Evolutionary conservation across 2,329 filamentous ascomycete species (phyloP), one percentile per base, ranked within the genome.

Genomic region (Fusarium nematophilum): DNA sequence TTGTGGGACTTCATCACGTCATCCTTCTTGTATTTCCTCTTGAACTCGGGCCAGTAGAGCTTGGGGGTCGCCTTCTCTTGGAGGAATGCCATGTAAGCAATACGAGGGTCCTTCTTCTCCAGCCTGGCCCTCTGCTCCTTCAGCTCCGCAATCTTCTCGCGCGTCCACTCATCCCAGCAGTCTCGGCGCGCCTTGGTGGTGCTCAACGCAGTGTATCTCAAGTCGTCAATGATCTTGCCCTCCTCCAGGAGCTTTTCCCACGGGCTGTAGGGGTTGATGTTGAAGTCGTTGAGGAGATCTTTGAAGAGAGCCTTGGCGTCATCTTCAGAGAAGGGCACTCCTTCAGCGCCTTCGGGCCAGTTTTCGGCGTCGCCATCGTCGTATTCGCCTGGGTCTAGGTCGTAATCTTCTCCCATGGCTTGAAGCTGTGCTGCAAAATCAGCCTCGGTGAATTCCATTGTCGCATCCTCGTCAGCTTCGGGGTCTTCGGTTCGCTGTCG

Each of bases 41-140:
- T 92, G 77, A 99, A 99, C 73, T 99, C 95, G 0, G 92, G 90
- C 95, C 95, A 99, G 80, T 96, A 99, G 1, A 99, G 83, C 76
- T 97, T 98, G 0, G 92, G 90, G 0, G 89, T 95, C 0, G 93
- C 94, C 65, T 92, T 86, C 42, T 89, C 86, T 61, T 94, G 87
- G 25, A 99, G 80, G 61, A 99, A 90, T 0, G 85, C 84, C 57
- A 98, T 78, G 73, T 96, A 99, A 1, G 89, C 87, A 62, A 97
- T 90, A 39, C 85, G 83, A 1, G 95, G 94, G 69, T 98, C 93
- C 62, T 86, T 86, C 78, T 92, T 94, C 74, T 90, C 90, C 71
- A 93, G 86, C 58, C 84, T 88, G 18, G 89, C 89, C 53, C 91
- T 88, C 68, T 85, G 84, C 65, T 91, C 89, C 71, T 89, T 90